Conservation (phyloP, 768 basidiomycete genomes). For the Cystobasidium onofrii region DNA sequence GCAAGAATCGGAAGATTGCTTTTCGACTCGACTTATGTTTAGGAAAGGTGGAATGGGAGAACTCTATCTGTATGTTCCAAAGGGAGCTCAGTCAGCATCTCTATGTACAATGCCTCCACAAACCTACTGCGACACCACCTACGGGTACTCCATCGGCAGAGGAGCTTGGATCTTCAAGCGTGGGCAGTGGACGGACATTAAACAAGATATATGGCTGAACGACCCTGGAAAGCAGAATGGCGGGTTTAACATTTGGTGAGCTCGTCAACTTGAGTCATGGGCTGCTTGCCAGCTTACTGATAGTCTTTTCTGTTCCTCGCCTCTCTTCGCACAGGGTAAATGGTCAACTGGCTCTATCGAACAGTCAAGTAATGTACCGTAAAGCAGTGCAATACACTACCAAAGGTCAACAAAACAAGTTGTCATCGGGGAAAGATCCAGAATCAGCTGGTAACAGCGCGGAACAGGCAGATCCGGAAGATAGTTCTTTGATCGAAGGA, state of each 20-base stretch:
- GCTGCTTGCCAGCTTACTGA: too few relatives aligned
- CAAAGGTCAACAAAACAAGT: background rate
- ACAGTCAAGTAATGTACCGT: constrained; percentile 38
- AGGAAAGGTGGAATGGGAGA: constrained; percentile 40
- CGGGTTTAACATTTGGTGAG: constrained; percentile 37
- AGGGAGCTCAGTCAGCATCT: constrained; percentile 37
- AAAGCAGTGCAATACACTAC: constrained; percentile 32
- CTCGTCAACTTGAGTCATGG: background rate
- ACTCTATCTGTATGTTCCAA: constrained; percentile 42
- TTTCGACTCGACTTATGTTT: constrained; percentile 42
- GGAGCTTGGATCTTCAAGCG: constrained; percentile 59
- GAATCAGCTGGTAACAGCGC: background rate
- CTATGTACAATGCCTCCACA: constrained; percentile 36
- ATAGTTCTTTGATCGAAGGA: background rate
- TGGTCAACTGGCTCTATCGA: constrained; percentile 37
- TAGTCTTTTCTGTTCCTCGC: background rate
- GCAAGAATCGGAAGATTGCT: constrained; percentile 37
- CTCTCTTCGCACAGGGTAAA: constrained; percentile 33
- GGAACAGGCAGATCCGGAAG: background rate
- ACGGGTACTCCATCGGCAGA: constrained; percentile 55
- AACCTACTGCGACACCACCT: constrained; percentile 39
- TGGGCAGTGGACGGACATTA: constrained; percentile 62
- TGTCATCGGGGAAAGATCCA: background rate
- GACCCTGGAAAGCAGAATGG: constrained; percentile 63
- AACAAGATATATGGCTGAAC: constrained; percentile 66